Base-by-base conservation (phyloP, 768 basidiomycete genomes). In the Fomitopsis serialis region DNA sequence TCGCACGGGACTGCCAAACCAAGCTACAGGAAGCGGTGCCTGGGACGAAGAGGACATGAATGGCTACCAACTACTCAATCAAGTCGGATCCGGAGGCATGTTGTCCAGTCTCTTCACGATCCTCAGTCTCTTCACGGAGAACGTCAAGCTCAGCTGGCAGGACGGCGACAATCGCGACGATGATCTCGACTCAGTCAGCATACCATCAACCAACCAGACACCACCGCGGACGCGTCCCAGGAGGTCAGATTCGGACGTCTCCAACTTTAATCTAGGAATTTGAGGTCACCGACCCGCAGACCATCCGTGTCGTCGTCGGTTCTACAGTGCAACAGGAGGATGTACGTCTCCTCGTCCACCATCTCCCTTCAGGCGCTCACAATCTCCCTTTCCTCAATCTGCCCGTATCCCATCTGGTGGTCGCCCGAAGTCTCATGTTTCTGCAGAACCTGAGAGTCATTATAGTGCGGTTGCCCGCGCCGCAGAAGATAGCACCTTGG, bases 101-200 rank as follows among this genome's bases (percentile, higher is more conserved):
- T 74, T 99, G 12, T 96, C 92, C 23, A 95, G 92, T 63, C 76
- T 98, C 37, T 99, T 99, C 72, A 98, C 94, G 6, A 99, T 99
- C 67, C 79, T 99, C 45, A 89, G 88, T 57, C 80, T 99, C 45
- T 98, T 99, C 73, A 99, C 97, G 5, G 96, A 98, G 69, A 85
- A 93, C 65, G 84, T 93, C 56, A 86, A 88, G 67, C 83, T 92
- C 67, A 88, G 89, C 57, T 98, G 96, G 93, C 87, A 93, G 67
- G 87, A 90, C 57, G 81, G 81, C 32, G 71, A 59, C 25, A 57
- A 66, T 22, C 49, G 52, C 2, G 56, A 56, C 13, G 60, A 63
- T 23, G 57, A 58, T n/a, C 42, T 54, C 12, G 62, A 65, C n/a
- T 48, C 42, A 13, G 54, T 52, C 21, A 49, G 50, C 36, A 51